A percentile compares a stretch with the other conserved stretches of the same genome.
Evolutionary conservation across 257 asterid genomes (phyloP).

Genomic region (Echium plantagineum): DNA sequence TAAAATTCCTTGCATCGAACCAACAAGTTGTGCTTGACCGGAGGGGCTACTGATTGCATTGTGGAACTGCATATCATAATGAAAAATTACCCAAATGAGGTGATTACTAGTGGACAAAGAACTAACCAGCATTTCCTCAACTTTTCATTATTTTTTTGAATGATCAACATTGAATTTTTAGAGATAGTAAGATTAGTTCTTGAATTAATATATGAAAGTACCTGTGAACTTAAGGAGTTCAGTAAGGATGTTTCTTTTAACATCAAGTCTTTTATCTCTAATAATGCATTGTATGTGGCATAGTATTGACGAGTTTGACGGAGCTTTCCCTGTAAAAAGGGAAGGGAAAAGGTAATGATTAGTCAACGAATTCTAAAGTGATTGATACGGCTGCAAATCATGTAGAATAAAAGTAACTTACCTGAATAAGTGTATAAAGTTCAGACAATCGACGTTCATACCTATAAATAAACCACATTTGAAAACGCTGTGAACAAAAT

Average conservation of each 20-base stretch:
- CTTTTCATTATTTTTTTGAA: neutral
- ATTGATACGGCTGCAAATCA: conserved; percentile 3
- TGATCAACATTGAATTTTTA: neutral
- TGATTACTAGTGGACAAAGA: conserved; percentile 1
- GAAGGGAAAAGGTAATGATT: conserved; percentile 12
- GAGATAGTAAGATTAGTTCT: neutral
- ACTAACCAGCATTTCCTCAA: neutral
- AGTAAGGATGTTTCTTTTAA: conserved; percentile 73
- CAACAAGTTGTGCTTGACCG: conserved; percentile 53
- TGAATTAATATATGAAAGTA: conserved; percentile 6
- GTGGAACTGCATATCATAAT: conserved; percentile 45
- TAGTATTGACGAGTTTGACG: conserved; percentile 52
- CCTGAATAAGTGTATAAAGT: conserved; percentile 70
- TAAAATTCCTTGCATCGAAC: conserved; percentile 63
- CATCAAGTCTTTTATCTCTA: conserved; percentile 78
- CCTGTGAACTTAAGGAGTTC: conserved; percentile 81
- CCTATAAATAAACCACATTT: conserved; percentile 26
- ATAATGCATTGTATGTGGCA: conserved; percentile 69
- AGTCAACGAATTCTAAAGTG: conserved; percentile 11
- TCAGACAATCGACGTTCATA: conserved; percentile 72
- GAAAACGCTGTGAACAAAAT: neutral
- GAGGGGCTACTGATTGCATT: conserved; percentile 56
- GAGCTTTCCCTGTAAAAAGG: conserved; percentile 45
- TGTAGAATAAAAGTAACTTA: conserved; percentile 10
- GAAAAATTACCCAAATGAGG: conserved; percentile 5